phyloP scores from a whole-genome alignment of 1,284 basidiomycete species.

The Veloboletus limbatus region DNA sequence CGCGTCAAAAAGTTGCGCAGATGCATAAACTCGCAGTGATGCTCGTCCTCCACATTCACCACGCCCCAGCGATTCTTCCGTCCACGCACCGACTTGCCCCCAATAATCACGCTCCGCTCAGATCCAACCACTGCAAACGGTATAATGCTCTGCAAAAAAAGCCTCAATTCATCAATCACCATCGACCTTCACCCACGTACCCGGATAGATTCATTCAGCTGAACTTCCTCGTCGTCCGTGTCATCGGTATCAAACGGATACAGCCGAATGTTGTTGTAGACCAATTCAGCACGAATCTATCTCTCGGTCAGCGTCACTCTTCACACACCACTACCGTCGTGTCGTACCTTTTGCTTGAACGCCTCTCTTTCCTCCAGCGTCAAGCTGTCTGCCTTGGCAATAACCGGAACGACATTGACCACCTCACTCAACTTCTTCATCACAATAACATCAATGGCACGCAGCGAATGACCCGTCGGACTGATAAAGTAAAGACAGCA shows the following conservation, averaged over 20 bases:
- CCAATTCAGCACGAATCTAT: constrained; percentile 90
- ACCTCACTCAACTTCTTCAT: constrained; percentile 99
- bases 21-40: constrained; percentile 98
- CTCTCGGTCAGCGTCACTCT: constrained; percentile 2
- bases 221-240: constrained; percentile 88
- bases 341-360: constrained; percentile 85
- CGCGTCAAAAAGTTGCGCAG: constrained; percentile 95
- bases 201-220: constrained; percentile 88
- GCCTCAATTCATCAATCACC: constrained; percentile 1
- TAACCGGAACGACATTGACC: constrained; percentile 98
- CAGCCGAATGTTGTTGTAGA: constrained; percentile 89
- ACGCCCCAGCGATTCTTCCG: constrained; percentile 98
- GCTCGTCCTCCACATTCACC: constrained; percentile 95
- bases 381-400: constrained; percentile 96
- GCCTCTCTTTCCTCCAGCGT: constrained; percentile 89
- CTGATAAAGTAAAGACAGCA: constrained; percentile 99
- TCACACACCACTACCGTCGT: neutral
- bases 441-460: constrained; percentile 94
- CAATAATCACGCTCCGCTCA: constrained; percentile 90
- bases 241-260: constrained; percentile 99
- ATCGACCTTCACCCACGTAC: constrained; percentile 44
- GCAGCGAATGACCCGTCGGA: constrained; percentile 90
- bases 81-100: constrained; percentile 92
- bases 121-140: constrained; percentile 98
- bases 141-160: constrained; percentile 69